A percentile compares a stretch with the other conserved stretches of the same genome.
phyloP scores from a whole-genome alignment of 805 yeast genomes.

The Ogataea methylovora region DNA sequence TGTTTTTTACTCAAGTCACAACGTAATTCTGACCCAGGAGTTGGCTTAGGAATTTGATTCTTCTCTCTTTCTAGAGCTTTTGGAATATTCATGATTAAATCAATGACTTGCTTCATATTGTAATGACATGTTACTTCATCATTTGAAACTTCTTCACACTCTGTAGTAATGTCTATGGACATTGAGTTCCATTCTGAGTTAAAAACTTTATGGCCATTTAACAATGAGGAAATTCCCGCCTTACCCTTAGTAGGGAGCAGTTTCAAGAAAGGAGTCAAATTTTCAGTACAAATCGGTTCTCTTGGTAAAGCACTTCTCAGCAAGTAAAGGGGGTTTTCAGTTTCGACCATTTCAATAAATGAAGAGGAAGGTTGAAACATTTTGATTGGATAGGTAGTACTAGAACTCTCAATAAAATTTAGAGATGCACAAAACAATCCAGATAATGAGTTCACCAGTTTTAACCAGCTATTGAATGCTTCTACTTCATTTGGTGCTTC shows the following conservation, averaged over 20 bases:
- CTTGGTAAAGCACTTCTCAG: constrained; percentile 85
- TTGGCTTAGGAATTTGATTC: constrained; percentile 77
- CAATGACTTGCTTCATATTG: constrained; percentile 57
- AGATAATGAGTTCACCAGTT: constrained; percentile 66
- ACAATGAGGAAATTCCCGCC: constrained; percentile 75
- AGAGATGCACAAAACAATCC: constrained; percentile 95
- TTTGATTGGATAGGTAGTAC: constrained; percentile 61
- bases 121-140: constrained; percentile 34
- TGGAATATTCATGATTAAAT: constrained; percentile 65
- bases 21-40: constrained; percentile 56
- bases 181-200: constrained; percentile 92
- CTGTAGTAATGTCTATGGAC: constrained; percentile 72
- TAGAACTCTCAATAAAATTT: constrained; percentile 74
- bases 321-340: constrained; percentile 40
- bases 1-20: constrained; percentile 62
- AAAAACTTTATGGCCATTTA: constrained; percentile 87
- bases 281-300: constrained; percentile 95
- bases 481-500: constrained; percentile 49
- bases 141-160: constrained; percentile 28
- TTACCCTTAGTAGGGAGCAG: constrained; percentile 87
- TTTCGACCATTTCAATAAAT: constrained; percentile 14
- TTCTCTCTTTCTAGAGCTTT: constrained; percentile 54
- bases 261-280: constrained; percentile 87
- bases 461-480: constrained; percentile 63
- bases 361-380: constrained; percentile 24